Evolutionary conservation across 345 rosid genomes (phyloP).

Genomic region (Nephelium lappaceum): DNA sequence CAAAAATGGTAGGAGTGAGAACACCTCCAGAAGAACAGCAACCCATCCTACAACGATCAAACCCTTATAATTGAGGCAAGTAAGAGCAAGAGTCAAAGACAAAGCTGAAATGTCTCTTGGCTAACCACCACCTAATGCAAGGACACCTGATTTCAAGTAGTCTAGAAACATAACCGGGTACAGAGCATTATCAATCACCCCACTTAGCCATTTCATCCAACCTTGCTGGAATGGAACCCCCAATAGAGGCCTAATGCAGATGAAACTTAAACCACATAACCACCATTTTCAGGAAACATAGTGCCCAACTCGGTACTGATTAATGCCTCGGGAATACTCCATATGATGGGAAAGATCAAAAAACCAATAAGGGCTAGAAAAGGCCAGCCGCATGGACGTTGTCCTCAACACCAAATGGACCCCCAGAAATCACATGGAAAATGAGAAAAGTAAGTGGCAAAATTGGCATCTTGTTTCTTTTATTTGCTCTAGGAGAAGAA

Average conservation of each 20-base stretch:
- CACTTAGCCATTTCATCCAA: slow-evolving; percentile 83
- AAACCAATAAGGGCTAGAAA: slow-evolving; percentile 63
- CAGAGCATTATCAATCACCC: slow-evolving; percentile 65
- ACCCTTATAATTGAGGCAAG: slow-evolving; percentile 67
- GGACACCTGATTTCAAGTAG: slow-evolving; percentile 57
- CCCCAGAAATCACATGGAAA: slow-evolving; percentile 33
- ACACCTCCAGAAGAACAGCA: slow-evolving; percentile 58
- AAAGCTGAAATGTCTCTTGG: slow-evolving; percentile 48
- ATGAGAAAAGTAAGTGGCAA: slow-evolving; percentile 66
- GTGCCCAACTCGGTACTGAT: slow-evolving; percentile 82
- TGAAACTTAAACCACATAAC: slow-evolving; percentile 55
- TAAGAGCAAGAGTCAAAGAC: slow-evolving; percentile 49
- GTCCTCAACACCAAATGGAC: slow-evolving; percentile 67
- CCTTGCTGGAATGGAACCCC: slow-evolving; percentile 71
- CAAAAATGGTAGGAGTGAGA: slow-evolving; percentile 66
- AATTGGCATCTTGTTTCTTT: slow-evolving; percentile 53
- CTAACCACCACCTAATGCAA: slow-evolving; percentile 52
- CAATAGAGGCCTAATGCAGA: slow-evolving; percentile 65
- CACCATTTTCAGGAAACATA: slow-evolving; percentile 52
- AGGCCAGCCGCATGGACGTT: slow-evolving; percentile 79
- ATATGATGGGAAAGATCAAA: slow-evolving; percentile 62
- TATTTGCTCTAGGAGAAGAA: slow-evolving; percentile 38
- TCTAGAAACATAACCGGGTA: slow-evolving; percentile 73
- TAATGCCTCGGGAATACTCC: slow-evolving; percentile 78
- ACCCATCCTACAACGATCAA: slow-evolving; percentile 65